Base-by-base conservation (phyloP, 164 flowering plant species). In the grape (Vitis vinifera) region DNA sequence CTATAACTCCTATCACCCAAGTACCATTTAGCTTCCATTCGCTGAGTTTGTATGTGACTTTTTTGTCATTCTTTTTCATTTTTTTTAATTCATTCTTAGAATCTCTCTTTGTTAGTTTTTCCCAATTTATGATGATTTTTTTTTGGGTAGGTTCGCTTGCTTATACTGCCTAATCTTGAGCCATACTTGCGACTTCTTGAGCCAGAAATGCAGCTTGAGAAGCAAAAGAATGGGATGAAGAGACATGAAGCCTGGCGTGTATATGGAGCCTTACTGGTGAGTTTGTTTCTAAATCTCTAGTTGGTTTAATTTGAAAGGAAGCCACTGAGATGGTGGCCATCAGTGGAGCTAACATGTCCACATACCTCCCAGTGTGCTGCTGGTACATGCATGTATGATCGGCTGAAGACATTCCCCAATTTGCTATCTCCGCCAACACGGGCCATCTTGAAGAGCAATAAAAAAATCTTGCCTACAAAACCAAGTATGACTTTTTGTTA, bases 231-330 rank as follows among this genome's bases (percentile, higher is more conserved):
- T 77, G 94, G 87, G 78, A 73, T 81, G 72, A 93, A 86, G 83
- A 89, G 97, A 84, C 82, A 80, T 77, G 99, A 96, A 88, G 99
- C 98, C 60, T 91, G 97, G 95, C 88, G 81, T 55, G 98, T 93
- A 23, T 89, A 96, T 81, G 98, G 97, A 19, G 94, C 97, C 55
- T 80, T 93, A 73, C 72, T 86, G 91, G 98, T 95, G 67, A 78
- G 86, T 66, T 74, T 44, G 44, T 55, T 61, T 44, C 8, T 27
- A 30, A 16, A 10, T 16, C 59, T 37, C 44, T 37, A 37, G 44
- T 37, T 37, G 44, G 44, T 37, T 37, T 37, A 3, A 6, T 37
- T 37, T 37, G 44, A 37, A 37, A 37, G 44, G 44, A 37, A 6
- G 44, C 44, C 7, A 6, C 7, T 4, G 44, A 37, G 6, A 37